Evolutionary conservation across 2,329 filamentous ascomycete species (phyloP).

Genomic region (Alternaria longipes): DNA sequence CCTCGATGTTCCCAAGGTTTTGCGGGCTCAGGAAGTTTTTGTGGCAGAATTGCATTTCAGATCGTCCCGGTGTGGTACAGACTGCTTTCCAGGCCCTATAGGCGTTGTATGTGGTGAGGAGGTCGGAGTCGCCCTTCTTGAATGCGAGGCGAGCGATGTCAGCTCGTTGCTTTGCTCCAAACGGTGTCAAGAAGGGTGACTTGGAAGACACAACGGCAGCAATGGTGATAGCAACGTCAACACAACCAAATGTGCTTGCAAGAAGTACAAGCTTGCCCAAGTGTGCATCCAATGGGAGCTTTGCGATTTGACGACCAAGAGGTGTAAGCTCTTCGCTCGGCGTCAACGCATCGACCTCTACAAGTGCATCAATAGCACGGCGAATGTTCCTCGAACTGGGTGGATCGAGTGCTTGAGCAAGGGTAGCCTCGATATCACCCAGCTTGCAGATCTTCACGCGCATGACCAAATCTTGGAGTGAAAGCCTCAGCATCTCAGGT

Average conservation of each 20-base stretch:
- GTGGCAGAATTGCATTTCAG: conserved; percentile 89
- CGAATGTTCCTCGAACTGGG: conserved; percentile 92
- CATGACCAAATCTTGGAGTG: conserved; percentile 92
- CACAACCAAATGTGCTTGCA: conserved; percentile 85
- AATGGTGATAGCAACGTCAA: conserved; percentile 90
- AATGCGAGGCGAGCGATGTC: conserved; percentile 82
- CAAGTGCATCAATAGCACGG: conserved; percentile 87
- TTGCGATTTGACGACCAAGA: conserved; percentile 84
- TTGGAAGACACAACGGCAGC: conserved; percentile 95
- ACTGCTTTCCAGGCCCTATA: conserved; percentile 89
- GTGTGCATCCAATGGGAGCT: conserved; percentile 91
- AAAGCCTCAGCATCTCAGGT: conserved; percentile 93
- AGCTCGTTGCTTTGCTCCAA: conserved; percentile 83
- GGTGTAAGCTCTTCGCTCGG: conserved; percentile 83
- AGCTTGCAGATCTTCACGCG: conserved; percentile 98
- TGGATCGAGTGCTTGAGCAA: conserved; percentile 87
- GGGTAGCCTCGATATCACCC: conserved; percentile 88
- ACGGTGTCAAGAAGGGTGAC: conserved; percentile 88
- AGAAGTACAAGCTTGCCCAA: conserved; percentile 91
- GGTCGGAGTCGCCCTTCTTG: conserved; percentile 85
- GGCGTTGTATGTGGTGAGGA: conserved; percentile 92
- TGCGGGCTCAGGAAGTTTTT: conserved; percentile 95
- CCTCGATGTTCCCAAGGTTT: conserved; percentile 90
- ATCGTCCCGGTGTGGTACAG: conserved; percentile 73
- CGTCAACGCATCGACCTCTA: conserved; percentile 92